Evolutionary conservation across 2,329 filamentous ascomycete genomes (phyloP), one percentile per base, ranked within the genome.

Genomic region (Epichloe gansuensis): DNA sequence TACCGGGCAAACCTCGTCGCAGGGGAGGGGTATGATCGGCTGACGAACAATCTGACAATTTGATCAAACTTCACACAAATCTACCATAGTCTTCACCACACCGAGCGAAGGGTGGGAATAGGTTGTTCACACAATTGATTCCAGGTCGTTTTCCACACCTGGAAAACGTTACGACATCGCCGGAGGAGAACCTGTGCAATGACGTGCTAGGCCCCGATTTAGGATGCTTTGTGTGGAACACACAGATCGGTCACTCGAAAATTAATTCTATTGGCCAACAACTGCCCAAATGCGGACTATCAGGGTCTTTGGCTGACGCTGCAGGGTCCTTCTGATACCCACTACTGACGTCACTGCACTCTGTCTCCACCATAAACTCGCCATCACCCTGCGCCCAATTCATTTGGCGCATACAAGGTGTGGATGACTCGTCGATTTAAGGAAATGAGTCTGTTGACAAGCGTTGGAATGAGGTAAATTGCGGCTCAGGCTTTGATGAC

Each of bases 1-100:
- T 87, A 60, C 83, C 85, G n/a, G 85, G 87, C 59, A 78, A 79
- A 66, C 72, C 76, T 43, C 62, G 65, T n/a, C 63, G 67, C 21
- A 63, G 65, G 11, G 60, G 59, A 47, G 44, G 35, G 13, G 49
- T 40, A 44, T 48, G 27, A 51, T 25, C 3, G 15, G n/a, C 6
- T 39, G 1, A 31, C 8, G 27, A 31, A 17, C 17, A 17, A 17
- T 17, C 17, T 17, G 17, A 31, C 9, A 31, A 31, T 31, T 9
- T 11, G 8, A 11, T 31, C 27, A 31, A 31, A 4, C 27, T 11
- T 11, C 27, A 31, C 9, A 31, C 1, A 31, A 31, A 31, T 11
- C 27, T 11, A 31, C 9, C 4, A 31, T 31, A 31, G 27, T 31
- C 27, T 11, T 8, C 27, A 31, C 27, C 27, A 31, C 27, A 31